Base-by-base conservation (phyloP, 2,329 filamentous ascomycete species). In the Colletotrichum chrysophilum region DNA sequence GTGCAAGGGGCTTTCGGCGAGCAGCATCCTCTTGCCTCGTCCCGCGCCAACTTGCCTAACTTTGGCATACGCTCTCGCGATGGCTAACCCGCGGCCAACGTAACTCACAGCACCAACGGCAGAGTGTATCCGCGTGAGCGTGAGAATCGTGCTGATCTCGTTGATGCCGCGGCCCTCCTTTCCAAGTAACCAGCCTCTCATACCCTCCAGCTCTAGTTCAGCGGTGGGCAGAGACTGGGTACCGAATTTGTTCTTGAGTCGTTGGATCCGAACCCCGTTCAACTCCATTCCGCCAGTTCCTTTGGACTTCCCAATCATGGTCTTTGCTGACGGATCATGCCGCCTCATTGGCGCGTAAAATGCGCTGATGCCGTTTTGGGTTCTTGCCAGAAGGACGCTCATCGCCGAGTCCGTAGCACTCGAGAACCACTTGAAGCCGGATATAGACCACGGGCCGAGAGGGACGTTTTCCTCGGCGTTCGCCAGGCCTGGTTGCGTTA, bases 341-440 rank as follows among this genome's bases (percentile, higher is more conserved):
- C 80, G 67, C 9, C 76, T 72, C 85, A 93, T 90, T 0, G 94
- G 93, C 1, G 92, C 92, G 52, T 91, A 89, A 82, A 95, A 95
- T 2, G 90, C 88, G 61, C 89, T 91, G 2, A 94, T 84, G 1
- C 87, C 86, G 3, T 87, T 87, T 3, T 82, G 78, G 0, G 91
- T 93, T 70, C 89, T 89, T 2, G 93, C 93, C 3, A 95, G 89
- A 2, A 94, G 83, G 6, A 95, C 85, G 0, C 91, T 86, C 88
- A 94, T 91, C 64, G 92, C 86, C 0, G 90, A 89, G 80, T 94
- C 93, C 0, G 92, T 94, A 0, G 92, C 93, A 4, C 88, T 91
- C 52, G 90, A 92, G 83, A 94, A 94, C 89, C 93, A 95, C 79
- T 95, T 94, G 87, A 94, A 94, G 1, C 93, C 93, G 38, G 87